Percentiles rank a stretch among this genome's conserved stretches.
Evolutionary conservation across 208 protist genomes (phyloP).

Genomic region (Blechomonas ayalai): DNA sequence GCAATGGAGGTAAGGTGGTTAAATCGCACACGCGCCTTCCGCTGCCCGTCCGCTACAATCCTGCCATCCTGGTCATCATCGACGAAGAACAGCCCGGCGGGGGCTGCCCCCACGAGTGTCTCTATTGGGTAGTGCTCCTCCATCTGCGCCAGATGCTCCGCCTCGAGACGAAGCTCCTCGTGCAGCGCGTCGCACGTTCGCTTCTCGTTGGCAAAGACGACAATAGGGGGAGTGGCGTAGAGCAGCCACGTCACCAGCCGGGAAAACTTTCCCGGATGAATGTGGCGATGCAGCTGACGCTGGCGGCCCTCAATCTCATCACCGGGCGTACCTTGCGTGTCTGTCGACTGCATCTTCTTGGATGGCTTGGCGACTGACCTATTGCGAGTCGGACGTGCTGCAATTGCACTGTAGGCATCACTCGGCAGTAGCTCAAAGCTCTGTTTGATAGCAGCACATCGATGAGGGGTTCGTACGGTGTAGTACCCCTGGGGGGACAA

Average conservation of each 20-base stretch:
- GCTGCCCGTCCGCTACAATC: not conserved
- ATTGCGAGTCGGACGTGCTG: not conserved
- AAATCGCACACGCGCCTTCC: slow-evolving; percentile 2
- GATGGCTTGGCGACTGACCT: not conserved
- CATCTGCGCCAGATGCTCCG: slow-evolving; percentile 23
- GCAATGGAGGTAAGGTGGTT: slow-evolving; percentile 55
- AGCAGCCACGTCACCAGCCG: slow-evolving; percentile 65
- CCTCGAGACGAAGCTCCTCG: slow-evolving; percentile 55
- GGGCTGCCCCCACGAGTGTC: slow-evolving; percentile 37
- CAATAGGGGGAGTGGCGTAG: slow-evolving; percentile 38
- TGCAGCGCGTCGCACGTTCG: slow-evolving; percentile 61
- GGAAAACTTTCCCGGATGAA: slow-evolving; percentile 69
- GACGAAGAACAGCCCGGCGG: slow-evolving; percentile 6
- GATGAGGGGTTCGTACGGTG: slow-evolving; percentile 51
- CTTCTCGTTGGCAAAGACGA: slow-evolving; percentile 79
- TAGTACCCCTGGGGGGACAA: slow-evolving; percentile 55
- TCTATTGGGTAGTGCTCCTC: slow-evolving; percentile 28
- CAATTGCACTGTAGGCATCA: slow-evolving; percentile 2
- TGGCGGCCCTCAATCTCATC: slow-evolving; percentile 1
- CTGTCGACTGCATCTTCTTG: not conserved
- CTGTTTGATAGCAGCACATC: slow-evolving; percentile 59
- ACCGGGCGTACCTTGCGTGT: not conserved
- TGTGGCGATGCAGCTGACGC: slow-evolving; percentile 15
- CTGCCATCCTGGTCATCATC: not conserved
- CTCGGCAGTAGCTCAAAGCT: slow-evolving; percentile 62